Conservation (phyloP, 2,329 filamentous ascomycete genomes). For the Dendrostoma leiphaemia region DNA sequence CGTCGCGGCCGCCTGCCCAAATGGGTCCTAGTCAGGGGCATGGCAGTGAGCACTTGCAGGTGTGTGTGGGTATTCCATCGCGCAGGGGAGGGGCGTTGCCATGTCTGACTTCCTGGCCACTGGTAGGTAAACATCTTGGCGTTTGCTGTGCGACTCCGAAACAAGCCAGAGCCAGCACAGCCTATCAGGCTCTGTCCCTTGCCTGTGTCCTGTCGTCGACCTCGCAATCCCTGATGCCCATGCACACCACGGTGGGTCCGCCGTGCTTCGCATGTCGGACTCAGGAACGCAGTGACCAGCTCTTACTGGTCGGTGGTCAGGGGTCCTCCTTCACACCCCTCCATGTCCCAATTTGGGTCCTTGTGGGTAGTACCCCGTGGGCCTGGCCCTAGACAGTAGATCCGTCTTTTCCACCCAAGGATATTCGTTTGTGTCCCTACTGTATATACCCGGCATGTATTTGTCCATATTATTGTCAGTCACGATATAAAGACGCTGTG, state of each 20-base stretch:
- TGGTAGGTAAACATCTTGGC: conserved; percentile 23
- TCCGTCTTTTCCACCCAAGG: conserved; percentile 18
- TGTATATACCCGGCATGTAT: background rate
- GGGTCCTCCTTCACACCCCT: conserved; percentile 20
- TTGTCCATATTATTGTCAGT: conserved; percentile 14
- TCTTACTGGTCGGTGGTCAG: conserved; percentile 31
- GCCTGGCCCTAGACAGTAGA: conserved; percentile 20
- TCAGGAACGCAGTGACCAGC: conserved; percentile 32
- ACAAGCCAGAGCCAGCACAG: conserved; percentile 27
- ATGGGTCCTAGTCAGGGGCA: conserved; percentile 20
- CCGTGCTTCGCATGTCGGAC: conserved; percentile 37
- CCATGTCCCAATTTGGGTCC: conserved; percentile 26
- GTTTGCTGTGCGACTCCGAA: conserved; percentile 30
- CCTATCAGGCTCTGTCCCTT: conserved; percentile 28
- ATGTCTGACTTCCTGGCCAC: conserved; percentile 7
- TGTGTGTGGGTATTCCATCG: conserved; percentile 6
- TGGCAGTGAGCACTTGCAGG: conserved; percentile 16
- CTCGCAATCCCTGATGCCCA: conserved; percentile 27
- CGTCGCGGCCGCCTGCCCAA: conserved; percentile 12
- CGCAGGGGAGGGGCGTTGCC: conserved; percentile 4
- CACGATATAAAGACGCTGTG: conserved; percentile 21
- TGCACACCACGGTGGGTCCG: conserved; percentile 29
- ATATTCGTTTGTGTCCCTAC: background rate
- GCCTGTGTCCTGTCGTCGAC: conserved; percentile 18
- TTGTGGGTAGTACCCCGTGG: conserved; percentile 7